Evolutionary conservation across 495 filamentous ascomycete species (phyloP).

Genomic region (Xylaria sp.): DNA sequence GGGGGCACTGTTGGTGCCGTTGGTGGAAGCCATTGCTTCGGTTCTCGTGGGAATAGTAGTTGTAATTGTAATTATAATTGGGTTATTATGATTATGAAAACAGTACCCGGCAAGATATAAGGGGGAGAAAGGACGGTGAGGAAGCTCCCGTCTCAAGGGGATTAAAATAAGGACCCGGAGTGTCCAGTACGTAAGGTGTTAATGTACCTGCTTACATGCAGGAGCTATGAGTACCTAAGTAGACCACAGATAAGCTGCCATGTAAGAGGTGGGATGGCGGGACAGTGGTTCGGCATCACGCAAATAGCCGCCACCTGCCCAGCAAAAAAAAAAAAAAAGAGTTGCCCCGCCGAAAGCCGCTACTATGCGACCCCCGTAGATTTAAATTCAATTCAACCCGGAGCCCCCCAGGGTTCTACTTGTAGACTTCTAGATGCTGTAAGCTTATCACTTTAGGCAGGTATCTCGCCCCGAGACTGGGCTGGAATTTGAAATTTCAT

Average conservation of each 20-base stretch:
- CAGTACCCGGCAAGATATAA: too few relatives aligned
- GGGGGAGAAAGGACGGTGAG: neutral
- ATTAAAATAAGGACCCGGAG: neutral
- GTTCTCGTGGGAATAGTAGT: neutral
- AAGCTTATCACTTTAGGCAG: neutral
- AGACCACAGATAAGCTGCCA: neutral
- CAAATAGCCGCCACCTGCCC: neutral
- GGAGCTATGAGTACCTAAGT: too few relatives aligned
- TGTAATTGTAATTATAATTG: too few relatives aligned
- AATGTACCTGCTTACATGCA: too few relatives aligned
- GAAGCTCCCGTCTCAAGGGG: neutral
- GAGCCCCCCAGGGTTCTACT: too few relatives aligned
- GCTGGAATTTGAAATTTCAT: neutral
- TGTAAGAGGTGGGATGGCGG: slow-evolving; percentile 2
- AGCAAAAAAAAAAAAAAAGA: neutral
- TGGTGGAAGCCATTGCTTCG: slow-evolving; percentile 31
- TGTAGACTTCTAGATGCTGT: too few relatives aligned
- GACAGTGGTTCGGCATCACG: neutral
- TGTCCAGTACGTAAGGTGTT: too few relatives aligned
- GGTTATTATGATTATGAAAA: too few relatives aligned
- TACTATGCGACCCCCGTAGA: slow-evolving; percentile 15
- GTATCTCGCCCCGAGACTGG: neutral
- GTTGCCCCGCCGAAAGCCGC: slow-evolving; percentile 24
- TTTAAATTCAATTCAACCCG: neutral
- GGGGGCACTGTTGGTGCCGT: slow-evolving; percentile 22